These are phyloP conservation scores for Articulospora tetracladia DNA, from an alignment of 495 filamentous ascomycete species.

Conservation along the genomic window DNA sequence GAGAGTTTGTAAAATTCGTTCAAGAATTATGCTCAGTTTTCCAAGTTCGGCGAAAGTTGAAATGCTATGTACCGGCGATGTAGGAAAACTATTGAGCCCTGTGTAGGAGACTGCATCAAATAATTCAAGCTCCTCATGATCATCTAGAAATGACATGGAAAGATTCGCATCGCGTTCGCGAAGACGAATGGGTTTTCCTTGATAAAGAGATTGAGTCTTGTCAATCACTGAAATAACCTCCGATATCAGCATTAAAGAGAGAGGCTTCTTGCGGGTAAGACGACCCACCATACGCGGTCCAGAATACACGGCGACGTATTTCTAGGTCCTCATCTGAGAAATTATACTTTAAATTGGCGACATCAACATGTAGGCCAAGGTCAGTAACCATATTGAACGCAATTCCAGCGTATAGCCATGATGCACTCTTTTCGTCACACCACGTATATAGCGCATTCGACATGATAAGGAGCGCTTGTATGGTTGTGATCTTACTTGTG, in stretches of 20 bases:
- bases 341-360: neutral
- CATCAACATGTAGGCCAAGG: conserved; percentile 37
- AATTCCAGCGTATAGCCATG: conserved; percentile 46
- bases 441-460: conserved; percentile 14
- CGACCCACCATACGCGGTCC: conserved; percentile 38
- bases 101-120: too few species aligned
- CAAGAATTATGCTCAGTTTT: too few species aligned
- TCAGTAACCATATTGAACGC: conserved; percentile 30
- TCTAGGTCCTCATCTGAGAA: conserved; percentile 38
- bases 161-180: neutral
- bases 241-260: neutral
- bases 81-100: too few species aligned
- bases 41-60: too few species aligned
- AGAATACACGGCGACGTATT: conserved; percentile 37
- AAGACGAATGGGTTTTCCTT: conserved; percentile 4
- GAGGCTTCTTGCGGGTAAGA: neutral
- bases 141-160: too few species aligned
- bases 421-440: conserved; percentile 39
- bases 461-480: conserved; percentile 32
- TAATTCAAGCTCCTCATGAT: too few species aligned
- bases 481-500: conserved; percentile 39
- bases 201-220: conserved; percentile 15
- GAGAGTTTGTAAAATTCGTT: too few species aligned
- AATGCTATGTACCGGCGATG: too few species aligned
- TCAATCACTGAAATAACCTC: conserved; percentile 6